Percentiles rank a stretch among this genome's conserved stretches.
These are phyloP conservation scores for Scutellaria baicalensis DNA, from an alignment of 257 asterid genomes.

Conservation along the genomic window DNA sequence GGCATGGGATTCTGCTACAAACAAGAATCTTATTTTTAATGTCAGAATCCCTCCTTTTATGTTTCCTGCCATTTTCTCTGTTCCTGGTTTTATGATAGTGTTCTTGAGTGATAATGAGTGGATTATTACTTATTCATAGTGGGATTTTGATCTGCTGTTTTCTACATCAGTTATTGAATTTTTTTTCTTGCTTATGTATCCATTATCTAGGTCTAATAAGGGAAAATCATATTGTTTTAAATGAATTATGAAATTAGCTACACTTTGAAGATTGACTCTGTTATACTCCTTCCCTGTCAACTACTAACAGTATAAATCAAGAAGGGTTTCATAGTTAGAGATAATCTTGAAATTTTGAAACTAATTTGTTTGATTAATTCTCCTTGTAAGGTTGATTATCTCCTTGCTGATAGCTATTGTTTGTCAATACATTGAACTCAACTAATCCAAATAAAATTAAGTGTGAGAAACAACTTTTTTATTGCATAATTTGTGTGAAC, in stretches of 20 bases:
- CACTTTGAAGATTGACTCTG: too few species aligned
- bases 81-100: background rate
- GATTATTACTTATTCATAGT: background rate
- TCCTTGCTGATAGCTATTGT: too few species aligned
- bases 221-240: background rate
- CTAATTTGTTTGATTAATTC: too few species aligned
- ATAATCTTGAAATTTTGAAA: too few species aligned
- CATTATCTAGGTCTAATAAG: background rate
- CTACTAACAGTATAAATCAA: too few species aligned
- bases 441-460: background rate
- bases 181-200: background rate
- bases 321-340: too few species aligned
- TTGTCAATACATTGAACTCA: too few species aligned
- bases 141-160: background rate
- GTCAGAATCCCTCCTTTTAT: constrained; percentile 24
- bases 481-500: too few species aligned
- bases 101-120: background rate
- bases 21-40: constrained; percentile 85
- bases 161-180: background rate
- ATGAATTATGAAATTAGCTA: background rate
- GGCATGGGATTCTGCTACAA: constrained; percentile 76
- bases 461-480: background rate
- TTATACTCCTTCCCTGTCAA: too few species aligned
- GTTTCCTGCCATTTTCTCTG: too few species aligned
- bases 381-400: too few species aligned